Evolutionary conservation across 75 land plant species (phyloP).

Genomic region (Pseudotsuga menziesii): DNA sequence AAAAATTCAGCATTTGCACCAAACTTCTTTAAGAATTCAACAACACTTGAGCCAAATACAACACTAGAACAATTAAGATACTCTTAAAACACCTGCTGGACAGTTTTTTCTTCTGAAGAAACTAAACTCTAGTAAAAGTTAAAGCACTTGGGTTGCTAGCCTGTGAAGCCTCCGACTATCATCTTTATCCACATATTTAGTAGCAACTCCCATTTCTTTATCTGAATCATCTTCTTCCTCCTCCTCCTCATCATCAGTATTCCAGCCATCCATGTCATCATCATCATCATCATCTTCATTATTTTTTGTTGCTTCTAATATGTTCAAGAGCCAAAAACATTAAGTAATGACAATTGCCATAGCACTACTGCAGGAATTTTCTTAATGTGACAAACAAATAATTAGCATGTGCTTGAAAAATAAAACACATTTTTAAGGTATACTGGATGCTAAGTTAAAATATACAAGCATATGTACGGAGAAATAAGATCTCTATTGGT

Average conservation of each 20-base stretch:
- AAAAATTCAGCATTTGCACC: conserved; percentile 3
- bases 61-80: not conserved
- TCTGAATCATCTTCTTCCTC: conserved; percentile 82
- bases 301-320: conserved; percentile 61
- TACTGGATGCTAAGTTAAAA: not conserved
- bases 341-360: not conserved
- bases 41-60: not conserved
- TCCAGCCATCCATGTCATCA: conserved; percentile 60
- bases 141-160: conserved; percentile 79
- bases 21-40: not conserved
- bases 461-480: not conserved
- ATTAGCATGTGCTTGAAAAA: no score
- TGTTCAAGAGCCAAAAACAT: not conserved
- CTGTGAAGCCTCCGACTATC: conserved; percentile 65
- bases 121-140: not conserved
- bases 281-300: conserved; percentile 77
- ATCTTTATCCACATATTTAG: conserved; percentile 89
- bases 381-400: no score
- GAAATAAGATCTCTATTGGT: not conserved
- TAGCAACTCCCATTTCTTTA: conserved; percentile 81
- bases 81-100: not conserved
- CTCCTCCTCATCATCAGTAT: conserved; percentile 65
- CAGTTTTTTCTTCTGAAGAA: not conserved
- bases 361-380: not conserved
- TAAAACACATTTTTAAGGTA: not conserved